Conservation (phyloP, 192 early-diverging fungal species). For the Podila horticola region DNA sequence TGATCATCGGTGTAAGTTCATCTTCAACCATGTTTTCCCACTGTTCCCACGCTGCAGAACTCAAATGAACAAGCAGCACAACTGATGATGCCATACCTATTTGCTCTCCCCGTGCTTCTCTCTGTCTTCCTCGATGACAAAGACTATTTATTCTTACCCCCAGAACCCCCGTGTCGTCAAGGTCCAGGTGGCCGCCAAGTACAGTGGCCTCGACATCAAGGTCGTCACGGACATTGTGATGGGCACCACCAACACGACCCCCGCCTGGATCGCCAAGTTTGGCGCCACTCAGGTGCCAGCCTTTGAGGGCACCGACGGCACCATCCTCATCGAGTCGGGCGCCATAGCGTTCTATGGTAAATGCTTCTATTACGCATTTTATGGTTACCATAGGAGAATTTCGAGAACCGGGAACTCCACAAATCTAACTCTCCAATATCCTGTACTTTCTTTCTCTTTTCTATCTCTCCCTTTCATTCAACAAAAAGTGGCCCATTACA, state of each 20-base stretch:
- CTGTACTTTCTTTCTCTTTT: background rate
- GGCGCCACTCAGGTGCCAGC: slow-evolving; percentile 65
- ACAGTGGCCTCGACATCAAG: slow-evolving; percentile 74
- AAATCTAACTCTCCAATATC: background rate
- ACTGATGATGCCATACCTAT: too few relatives aligned
- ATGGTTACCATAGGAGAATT: background rate
- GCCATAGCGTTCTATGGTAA: slow-evolving; percentile 90
- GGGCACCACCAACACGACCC: slow-evolving; percentile 71
- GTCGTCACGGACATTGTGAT: slow-evolving; percentile 62
- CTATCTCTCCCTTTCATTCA: background rate
- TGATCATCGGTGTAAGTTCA: too few relatives aligned
- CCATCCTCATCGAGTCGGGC: slow-evolving; percentile 68
- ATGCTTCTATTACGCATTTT: slow-evolving; percentile 2
- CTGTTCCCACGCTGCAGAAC: too few relatives aligned
- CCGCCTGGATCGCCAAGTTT: slow-evolving; percentile 88
- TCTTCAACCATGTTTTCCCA: too few relatives aligned
- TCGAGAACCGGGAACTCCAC: too few relatives aligned
- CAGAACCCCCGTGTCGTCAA: slow-evolving; percentile 70
- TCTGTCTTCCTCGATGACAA: background rate
- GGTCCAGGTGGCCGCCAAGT: slow-evolving; percentile 67
- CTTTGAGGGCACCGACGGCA: slow-evolving; percentile 81
- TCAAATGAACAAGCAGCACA: too few relatives aligned
- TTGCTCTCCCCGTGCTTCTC: background rate
- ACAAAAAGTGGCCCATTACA: slow-evolving; percentile 48
- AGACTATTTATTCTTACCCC: slow-evolving; percentile 64